Percentiles rank a stretch among this genome's conserved stretches.
These are phyloP conservation scores for Ricinus communis DNA, from an alignment of 345 rosid genomes.

Conservation along the genomic window DNA sequence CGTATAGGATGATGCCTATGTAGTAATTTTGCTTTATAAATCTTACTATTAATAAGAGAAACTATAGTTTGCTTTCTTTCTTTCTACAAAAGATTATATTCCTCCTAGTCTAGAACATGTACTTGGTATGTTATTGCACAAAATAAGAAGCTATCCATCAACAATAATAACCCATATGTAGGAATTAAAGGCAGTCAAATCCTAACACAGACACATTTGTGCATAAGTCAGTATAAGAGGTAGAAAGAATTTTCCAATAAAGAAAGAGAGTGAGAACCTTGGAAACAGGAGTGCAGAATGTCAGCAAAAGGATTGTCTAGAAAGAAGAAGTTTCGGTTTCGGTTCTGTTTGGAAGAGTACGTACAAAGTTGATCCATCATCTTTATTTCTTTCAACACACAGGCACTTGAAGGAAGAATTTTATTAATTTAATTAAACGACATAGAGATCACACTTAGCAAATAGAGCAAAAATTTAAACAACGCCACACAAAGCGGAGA, in stretches of 20 bases:
- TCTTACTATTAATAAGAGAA: too few species aligned
- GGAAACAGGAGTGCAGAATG: slow-evolving; percentile 59
- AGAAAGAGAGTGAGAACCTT: slow-evolving; percentile 25
- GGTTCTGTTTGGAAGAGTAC: slow-evolving; percentile 17
- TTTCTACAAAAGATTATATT: too few species aligned
- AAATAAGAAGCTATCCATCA: background rate
- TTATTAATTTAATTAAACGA: background rate
- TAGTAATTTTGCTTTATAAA: too few species aligned
- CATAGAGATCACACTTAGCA: slow-evolving; percentile 7
- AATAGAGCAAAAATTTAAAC: slow-evolving; percentile 16
- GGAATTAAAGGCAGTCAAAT: slow-evolving; percentile 12
- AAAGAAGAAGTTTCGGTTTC: slow-evolving; percentile 27
- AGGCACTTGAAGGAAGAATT: background rate
- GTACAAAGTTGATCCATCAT: slow-evolving; percentile 12
- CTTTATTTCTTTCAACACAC: background rate
- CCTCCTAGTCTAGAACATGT: background rate
- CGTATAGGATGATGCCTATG: too few species aligned
- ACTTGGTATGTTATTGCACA: slow-evolving; percentile 8
- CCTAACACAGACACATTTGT: background rate
- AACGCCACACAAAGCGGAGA: slow-evolving; percentile 50
- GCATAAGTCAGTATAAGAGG: background rate
- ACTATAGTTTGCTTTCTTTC: too few species aligned
- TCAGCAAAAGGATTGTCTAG: slow-evolving; percentile 51
- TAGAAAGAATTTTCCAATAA: background rate
- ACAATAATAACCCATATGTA: slow-evolving; percentile 8